Evolutionary conservation across 441 rosid species (phyloP).

Genomic region (Mallotus japonicus): DNA sequence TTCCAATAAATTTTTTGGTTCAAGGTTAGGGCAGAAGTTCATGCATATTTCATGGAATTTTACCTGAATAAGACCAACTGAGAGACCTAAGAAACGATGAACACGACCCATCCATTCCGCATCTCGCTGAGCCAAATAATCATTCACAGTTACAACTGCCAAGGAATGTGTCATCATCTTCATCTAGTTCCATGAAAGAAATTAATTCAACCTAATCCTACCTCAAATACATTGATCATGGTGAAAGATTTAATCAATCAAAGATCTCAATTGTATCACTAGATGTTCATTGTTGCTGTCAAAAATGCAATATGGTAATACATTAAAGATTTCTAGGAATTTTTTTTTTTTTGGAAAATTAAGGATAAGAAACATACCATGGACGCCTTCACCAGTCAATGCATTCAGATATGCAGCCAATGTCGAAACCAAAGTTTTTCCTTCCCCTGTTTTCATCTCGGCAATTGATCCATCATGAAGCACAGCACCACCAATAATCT

Average conservation of each 20-base stretch:
- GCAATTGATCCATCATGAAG: slow-evolving; percentile 98
- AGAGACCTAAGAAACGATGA: slow-evolving; percentile 88
- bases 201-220: neutral
- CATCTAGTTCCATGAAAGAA: slow-evolving; percentile 7
- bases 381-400: slow-evolving; percentile 87
- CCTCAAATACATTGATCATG: neutral
- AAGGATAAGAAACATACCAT: slow-evolving; percentile 54
- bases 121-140: slow-evolving; percentile 96
- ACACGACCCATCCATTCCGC: slow-evolving; percentile 99
- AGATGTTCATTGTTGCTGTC: neutral
- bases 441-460: slow-evolving; percentile 98
- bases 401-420: slow-evolving; percentile 96
- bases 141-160: slow-evolving; percentile 95
- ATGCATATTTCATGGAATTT: slow-evolving; percentile 8
- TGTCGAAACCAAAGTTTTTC: slow-evolving; percentile 92
- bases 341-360: slow-evolving; percentile 7
- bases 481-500: slow-evolving; percentile 96
- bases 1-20: neutral
- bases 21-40: slow-evolving; percentile 1
- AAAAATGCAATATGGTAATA: neutral
- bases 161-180: slow-evolving; percentile 29
- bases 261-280: neutral
- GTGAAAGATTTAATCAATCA: neutral
- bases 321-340: neutral
- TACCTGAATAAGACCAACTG: slow-evolving; percentile 97